A percentile compares a stretch with the other conserved stretches of the same genome.
Conservation (phyloP, 1,139 yeast genomes). For the Kurtzmaniella quercitrusa region DNA sequence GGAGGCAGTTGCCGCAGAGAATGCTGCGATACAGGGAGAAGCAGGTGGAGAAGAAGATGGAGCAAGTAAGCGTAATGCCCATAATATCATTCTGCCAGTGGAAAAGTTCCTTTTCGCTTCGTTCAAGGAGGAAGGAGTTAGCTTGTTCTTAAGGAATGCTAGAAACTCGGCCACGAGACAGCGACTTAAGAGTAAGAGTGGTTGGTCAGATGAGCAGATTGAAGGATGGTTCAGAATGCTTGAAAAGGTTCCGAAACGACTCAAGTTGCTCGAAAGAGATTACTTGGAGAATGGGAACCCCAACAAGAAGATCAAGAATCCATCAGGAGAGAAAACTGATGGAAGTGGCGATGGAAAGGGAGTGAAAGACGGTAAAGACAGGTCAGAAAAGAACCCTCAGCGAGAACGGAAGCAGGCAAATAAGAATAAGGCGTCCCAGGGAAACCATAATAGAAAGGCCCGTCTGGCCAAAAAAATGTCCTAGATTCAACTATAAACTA, state of each 20-base stretch:
- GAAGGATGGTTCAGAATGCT: constrained; percentile 91
- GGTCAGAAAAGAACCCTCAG: constrained; percentile 21
- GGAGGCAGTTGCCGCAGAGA: constrained; percentile 48
- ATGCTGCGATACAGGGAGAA: constrained; percentile 17
- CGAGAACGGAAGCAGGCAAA: constrained; percentile 36
- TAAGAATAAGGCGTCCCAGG: constrained; percentile 51
- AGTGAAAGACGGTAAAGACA: neutral
- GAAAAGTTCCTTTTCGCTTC: constrained; percentile 58
- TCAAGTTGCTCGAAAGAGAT: constrained; percentile 57
- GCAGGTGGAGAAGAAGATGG: constrained; percentile 7
- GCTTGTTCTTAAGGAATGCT: constrained; percentile 41
- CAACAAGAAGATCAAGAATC: constrained; percentile 6
- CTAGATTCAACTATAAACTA: neutral
- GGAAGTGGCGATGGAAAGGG: neutral
- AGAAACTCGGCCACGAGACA: constrained; percentile 53
- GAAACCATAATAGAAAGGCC: constrained; percentile 61
- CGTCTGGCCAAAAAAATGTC: constrained; percentile 52
- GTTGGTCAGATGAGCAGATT: constrained; percentile 85
- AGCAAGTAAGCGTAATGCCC: constrained; percentile 11
- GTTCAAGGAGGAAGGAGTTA: constrained; percentile 48
- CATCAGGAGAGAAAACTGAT: neutral
- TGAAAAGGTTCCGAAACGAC: constrained; percentile 58
- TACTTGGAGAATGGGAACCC: constrained; percentile 30
- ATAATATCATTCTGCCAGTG: constrained; percentile 13
- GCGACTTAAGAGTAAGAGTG: constrained; percentile 46